A percentile compares a stretch with the other conserved stretches of the same genome.
Evolutionary conservation across 225 moss, liverwort and hornwort species (phyloP).

Genomic region (Sphagnum contortum): DNA sequence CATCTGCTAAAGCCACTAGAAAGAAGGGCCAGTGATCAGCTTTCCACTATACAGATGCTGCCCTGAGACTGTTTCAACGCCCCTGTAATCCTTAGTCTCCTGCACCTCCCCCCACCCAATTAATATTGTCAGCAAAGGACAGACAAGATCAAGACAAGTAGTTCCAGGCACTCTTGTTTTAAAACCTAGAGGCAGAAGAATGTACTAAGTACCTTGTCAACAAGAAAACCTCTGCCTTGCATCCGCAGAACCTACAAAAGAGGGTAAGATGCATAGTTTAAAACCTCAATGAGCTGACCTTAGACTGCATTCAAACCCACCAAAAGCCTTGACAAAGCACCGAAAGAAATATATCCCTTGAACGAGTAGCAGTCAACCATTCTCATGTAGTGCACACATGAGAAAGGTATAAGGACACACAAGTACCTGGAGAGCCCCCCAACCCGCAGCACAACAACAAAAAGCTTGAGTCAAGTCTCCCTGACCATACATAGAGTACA

Average conservation of each 20-base stretch:
- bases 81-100: constrained; percentile 58
- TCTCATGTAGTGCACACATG: no score
- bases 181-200: neutral
- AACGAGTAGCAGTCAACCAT: neutral
- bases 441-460: constrained; percentile 91
- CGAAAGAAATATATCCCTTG: constrained; percentile 1
- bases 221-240: constrained; percentile 59
- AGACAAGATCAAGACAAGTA: neutral
- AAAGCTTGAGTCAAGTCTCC: constrained; percentile 97
- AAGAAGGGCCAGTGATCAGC: constrained; percentile 59
- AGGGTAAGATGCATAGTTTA: neutral
- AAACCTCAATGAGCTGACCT: no score
- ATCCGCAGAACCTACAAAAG: constrained; percentile 72
- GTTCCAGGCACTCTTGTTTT: neutral
- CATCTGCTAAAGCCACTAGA: no score
- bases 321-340: constrained; percentile 7
- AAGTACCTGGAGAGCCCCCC: constrained; percentile 74
- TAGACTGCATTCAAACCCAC: neutral
- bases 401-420: constrained; percentile 9
- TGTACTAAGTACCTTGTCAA: constrained; percentile 51
- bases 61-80: constrained; percentile 63
- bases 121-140: neutral
- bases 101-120: constrained; percentile 10
- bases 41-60: constrained; percentile 63
- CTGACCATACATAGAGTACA: constrained; percentile 96